Base-by-base conservation (phyloP, 495 filamentous ascomycete genomes). In the Penicillium paxilli region DNA sequence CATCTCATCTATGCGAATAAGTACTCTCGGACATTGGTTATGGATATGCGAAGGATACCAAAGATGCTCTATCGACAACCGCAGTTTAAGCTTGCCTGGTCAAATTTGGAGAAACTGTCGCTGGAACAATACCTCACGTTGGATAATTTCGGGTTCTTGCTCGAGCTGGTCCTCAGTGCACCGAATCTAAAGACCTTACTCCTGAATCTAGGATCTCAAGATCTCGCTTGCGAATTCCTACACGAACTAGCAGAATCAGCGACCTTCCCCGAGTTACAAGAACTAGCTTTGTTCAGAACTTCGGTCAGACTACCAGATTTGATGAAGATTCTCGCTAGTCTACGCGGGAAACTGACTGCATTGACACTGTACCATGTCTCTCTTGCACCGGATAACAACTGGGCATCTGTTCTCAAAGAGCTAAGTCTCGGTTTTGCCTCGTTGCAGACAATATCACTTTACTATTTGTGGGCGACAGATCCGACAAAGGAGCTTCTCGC, bases 41-140 rank as follows among this genome's bases (percentile, higher is more conserved):
- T 68, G 63, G 65, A 68, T 47, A 68, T 68, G 65, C 63, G 65
- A 3, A 63, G 65, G 2, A 25, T 68, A 7, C 65, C 65, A 10
- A 68, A 68, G n/a, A 40, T 64, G 4, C 30, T 66, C 7, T 64
- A 65, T 44, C 62, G 59, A n/a, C 62, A 68, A 26, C 65, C 65
- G 0, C 21, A 59, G 57, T 68, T 68, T 9, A 54, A 57, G 17
- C 11, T 38, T 19, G 59, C 55, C 9, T 68, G 65, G 65, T 46
- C 49, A 8, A 67, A 65, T 56, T 16, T 68, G 24, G 38, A 60
- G 24, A 67, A 60, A 35, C 42, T 67, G 17, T 65, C 59, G 4
- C 28, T 68, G 24, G 63, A 68, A 24, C 65, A 66, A 33, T 66
- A 62, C 24, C 53, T 68, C 10, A 66, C 63, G 2, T 49, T 66